phyloP scores from a whole-genome alignment of 371 early-diverging fungal species.

The Nosema granulosis region DNA sequence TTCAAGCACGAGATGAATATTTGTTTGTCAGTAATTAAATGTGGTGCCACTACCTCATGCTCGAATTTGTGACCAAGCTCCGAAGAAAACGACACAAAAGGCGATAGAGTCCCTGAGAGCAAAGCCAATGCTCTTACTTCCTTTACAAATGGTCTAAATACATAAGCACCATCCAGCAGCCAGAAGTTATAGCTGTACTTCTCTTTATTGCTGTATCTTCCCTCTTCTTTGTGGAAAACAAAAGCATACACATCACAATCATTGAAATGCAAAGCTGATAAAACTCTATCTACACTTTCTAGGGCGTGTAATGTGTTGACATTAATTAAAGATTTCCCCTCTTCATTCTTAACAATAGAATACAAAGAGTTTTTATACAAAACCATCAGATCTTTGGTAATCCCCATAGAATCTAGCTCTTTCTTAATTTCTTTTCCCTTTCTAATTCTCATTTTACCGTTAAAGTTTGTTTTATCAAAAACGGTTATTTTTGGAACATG shows the following conservation, averaged over 20 bases:
- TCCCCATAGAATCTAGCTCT: conserved; percentile 56
- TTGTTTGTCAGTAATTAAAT: conserved; percentile 37
- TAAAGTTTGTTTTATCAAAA: conserved; percentile 12
- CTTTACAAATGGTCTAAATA: conserved; percentile 61
- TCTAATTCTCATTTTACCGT: conserved; percentile 14
- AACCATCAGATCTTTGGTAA: conserved; percentile 25
- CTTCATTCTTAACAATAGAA: conserved; percentile 39
- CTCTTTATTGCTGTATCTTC: background rate
- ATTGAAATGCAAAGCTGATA: conserved; percentile 34
- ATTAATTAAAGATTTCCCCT: conserved; percentile 41
- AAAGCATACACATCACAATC: conserved; percentile 39
- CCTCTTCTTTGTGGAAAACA: conserved; percentile 27
- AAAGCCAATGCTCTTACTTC: conserved; percentile 71
- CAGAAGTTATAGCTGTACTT: conserved; percentile 58
- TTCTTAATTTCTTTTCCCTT: conserved; percentile 39
- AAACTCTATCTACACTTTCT: conserved; percentile 37
- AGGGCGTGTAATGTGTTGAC: conserved; percentile 22
- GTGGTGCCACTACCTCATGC: conserved; percentile 52
- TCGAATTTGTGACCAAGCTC: conserved; percentile 49
- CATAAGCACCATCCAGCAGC: conserved; percentile 68
- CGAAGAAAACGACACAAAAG: conserved; percentile 70
- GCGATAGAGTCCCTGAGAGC: conserved; percentile 78
- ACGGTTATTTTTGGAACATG: background rate
- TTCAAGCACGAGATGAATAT: conserved; percentile 42
- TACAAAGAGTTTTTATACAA: conserved; percentile 27